Base-by-base conservation (phyloP, 129 eudicot genomes). In the Arctium lappa region DNA sequence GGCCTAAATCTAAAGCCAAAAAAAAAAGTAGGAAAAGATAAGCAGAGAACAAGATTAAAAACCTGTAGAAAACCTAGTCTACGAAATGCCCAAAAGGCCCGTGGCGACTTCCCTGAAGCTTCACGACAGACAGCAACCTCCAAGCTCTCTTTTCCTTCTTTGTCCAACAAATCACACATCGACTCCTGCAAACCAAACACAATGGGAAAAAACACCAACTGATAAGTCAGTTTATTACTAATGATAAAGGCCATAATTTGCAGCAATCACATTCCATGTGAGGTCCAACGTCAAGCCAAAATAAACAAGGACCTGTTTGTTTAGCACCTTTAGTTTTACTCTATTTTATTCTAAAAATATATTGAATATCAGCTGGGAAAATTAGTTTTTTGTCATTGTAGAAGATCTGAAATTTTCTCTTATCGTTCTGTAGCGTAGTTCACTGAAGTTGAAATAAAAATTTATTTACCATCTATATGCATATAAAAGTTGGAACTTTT, bases 41-140 rank as follows among this genome's bases (percentile, higher is more conserved):
- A 30, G 42, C 63, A 22, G 63, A 13, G 63, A 48, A 53, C n/a
- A 70, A 56, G 66, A 8, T 66, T 22, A 81, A 38, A 29, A 42
- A 95, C 99, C 98, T 86, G 95, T 83, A 95, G 89, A 82, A 81
- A 96, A 36, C 98, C 99, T 86, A 96, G 72, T 81, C 98, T 89
- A 12, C 92, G 90, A 77, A 89, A 91, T 75, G 98, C 98, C 99
- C 99, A 96, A 88, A 90, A 96, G 46, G 99, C 98, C 90, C 95
- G 89, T 53, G 99, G 96, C 16, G 99, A 93, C 89, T 91, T 96
- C 69, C 87, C 89, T 12, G 94, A 86, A 83, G 97, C 98, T 76
- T 93, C 98, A 30, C 88, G 86, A 72, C 99, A 96, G 27, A 93
- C 90, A 56, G 95, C 84, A 71, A 96, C 37, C 86, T 91, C 92